Percentiles rank a stretch among this genome's conserved stretches.
Evolutionary conservation across 768 basidiomycete genomes (phyloP).

Genomic region (Strobilomyces confusus): DNA sequence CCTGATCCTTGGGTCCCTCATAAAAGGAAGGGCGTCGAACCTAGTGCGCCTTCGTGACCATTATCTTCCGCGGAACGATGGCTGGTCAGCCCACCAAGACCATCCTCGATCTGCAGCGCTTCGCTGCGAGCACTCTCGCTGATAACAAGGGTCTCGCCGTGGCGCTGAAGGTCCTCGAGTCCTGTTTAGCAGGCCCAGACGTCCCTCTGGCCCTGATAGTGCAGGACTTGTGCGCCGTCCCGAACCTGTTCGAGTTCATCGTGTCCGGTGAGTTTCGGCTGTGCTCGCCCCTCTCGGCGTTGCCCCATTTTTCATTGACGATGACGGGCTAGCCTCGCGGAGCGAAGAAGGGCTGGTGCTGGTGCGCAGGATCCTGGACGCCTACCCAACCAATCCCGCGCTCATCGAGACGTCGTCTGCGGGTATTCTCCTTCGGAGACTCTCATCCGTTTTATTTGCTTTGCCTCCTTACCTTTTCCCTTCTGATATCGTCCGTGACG

Average conservation of each 20-base stretch:
- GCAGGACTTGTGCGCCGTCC: conserved; percentile 25
- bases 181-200: conserved; percentile 26
- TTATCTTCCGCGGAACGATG: background rate
- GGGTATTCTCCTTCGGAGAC: conserved; percentile 19
- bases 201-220: conserved; percentile 20
- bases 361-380: conserved; percentile 28
- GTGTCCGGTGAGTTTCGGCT: conserved; percentile 22
- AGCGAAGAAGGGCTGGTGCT: conserved; percentile 10
- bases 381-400: conserved; percentile 29
- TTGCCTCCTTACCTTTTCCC: conserved; percentile 18
- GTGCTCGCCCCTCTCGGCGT: background rate
- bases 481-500: conserved; percentile 2
- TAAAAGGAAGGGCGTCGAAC: background rate
- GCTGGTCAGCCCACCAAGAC: background rate
- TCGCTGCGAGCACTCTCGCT: conserved; percentile 16
- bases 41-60: background rate
- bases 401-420: conserved; percentile 21
- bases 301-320: background rate
- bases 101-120: conserved; percentile 14
- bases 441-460: conserved; percentile 25
- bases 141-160: conserved; percentile 15
- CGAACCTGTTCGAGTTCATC: conserved; percentile 28
- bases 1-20: background rate
- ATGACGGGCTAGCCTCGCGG: conserved; percentile 11
- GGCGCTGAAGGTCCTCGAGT: conserved; percentile 15